Base-by-base conservation (phyloP, 768 basidiomycete genomes). In the Auriscalpium vulgare region DNA sequence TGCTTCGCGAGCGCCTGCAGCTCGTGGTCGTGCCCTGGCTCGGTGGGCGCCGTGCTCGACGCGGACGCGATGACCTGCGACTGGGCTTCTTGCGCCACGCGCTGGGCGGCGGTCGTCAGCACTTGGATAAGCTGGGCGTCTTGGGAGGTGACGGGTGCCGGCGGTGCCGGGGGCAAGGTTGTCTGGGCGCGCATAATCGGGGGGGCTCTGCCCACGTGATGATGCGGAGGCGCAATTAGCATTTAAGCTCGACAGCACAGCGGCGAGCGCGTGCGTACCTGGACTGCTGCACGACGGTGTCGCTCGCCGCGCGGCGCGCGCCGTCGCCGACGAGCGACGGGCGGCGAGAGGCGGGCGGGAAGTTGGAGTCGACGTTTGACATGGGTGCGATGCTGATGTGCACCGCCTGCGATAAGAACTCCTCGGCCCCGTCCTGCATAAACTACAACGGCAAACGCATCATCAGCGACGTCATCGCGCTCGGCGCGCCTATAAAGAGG, bases 41-140 rank as follows among this genome's bases (percentile, higher is more conserved):
- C 73, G 51, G 58, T 77, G n/a, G 78, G 75, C 34, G 69, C 71
- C 4, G 29, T 29, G 29, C 29, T 29, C 29, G 29, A 29, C 21
- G 73, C 72, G 17, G 76, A 72, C 16, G 77, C 79, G 54, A 84
- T 79, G 45, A 83, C 76, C 64, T 88, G 85, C 7, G 80, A 82
- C 60, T 87, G 84, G 3, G 79, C 83, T 65, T 87, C 83, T 65
- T 86, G 83, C 10, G 85, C 85, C 21, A 91, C 85, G 46, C 86
- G 84, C 63, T 88, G 84, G 36, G 85, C 88, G 48, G 87, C 87
- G 53, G 78, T 81, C 54, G 87, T 85, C 56, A 91, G 69, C 40
- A 91, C 89, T 58, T 84, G 82, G 51, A 88, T 85, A 50, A 91
- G 86, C 63, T 87, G 85, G 14, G 80, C 83, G 59, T 88, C 85